Evolutionary conservation across 164 flowering plant genomes (phyloP).

Genomic region (Piper betle): DNA sequence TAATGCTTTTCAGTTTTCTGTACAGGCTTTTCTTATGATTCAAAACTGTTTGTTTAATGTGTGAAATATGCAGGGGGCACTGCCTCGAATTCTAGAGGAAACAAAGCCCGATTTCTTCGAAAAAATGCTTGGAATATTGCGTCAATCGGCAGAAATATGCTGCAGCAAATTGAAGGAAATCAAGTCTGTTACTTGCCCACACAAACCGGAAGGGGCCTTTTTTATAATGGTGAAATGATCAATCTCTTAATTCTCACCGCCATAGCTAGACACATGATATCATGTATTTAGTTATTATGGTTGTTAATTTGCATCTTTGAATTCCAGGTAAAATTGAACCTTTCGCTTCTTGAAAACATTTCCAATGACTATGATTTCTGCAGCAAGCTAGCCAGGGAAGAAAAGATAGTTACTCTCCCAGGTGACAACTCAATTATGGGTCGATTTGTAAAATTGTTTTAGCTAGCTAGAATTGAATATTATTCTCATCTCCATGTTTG

Average conservation of each 20-base stretch:
- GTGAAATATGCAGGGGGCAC: constrained; percentile 52
- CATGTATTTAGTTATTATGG: not conserved
- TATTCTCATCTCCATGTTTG: no score
- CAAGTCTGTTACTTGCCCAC: constrained; percentile 12
- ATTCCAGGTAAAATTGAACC: constrained; percentile 44
- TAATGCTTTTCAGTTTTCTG: not conserved
- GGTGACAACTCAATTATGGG: constrained; percentile 21
- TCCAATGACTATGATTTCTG: constrained; percentile 75
- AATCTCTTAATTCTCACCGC: not conserved
- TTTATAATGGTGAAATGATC: constrained; percentile 55
- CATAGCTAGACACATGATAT: not conserved
- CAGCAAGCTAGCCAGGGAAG: constrained; percentile 68
- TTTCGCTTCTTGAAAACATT: constrained; percentile 39
- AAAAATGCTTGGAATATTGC: constrained; percentile 32
- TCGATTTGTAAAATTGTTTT: no score
- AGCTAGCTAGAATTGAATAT: not conserved
- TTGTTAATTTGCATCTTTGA: not conserved
- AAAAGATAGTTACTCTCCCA: constrained; percentile 67
- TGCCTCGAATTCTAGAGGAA: constrained; percentile 47
- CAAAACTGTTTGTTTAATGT: constrained; percentile 36
- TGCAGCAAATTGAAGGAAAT: constrained; percentile 31
- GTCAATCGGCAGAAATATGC: constrained; percentile 39
- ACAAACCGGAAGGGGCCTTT: constrained; percentile 68
- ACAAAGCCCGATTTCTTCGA: constrained; percentile 51
- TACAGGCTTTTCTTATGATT: constrained; percentile 1